Base-by-base conservation (phyloP, 768 basidiomycete species). In the Pleurotus salmoneostramineus region DNA sequence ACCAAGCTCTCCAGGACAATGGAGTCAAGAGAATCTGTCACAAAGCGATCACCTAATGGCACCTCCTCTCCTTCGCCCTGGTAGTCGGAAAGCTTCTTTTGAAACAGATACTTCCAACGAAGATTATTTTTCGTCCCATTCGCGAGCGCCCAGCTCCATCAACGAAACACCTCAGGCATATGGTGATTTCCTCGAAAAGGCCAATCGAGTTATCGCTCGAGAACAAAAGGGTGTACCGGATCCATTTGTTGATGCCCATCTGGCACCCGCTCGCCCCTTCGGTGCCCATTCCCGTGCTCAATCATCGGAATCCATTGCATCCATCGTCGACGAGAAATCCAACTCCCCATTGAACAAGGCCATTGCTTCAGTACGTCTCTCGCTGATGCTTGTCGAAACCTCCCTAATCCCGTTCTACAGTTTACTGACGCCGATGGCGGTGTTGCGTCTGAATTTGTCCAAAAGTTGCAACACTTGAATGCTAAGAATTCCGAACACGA, bases 401-500 rank as follows among this genome's bases (percentile, higher is more conserved):
- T 49, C 58, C 50, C 27, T 57, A 50, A 56, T 60, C 45, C 40
- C 48, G 52, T 6, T n/a, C 42, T 32, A 35, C 52, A 94, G 89
- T 97, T 97, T 73, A 96, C 95, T 17, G 95, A 96, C 69, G 80
- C 91, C 1, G 93, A 96, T 68, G 95, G 95, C 36, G 92, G 92
- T 48, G 94, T 97, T 50, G 90, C 93, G 7, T 83, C 88, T 36
- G 87, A 91, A 57, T 97, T 96, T 71, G 91, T 94, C 6, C 85
- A 90, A 65, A 93, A 89, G 69, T 73, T 97, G 42, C 89, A 93
- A 66, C 67, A 68, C 57, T 80, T 96, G 58, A 87, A 82, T 45
- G 78, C 93, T 0, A 90, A 93, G 57, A 97, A 96, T 69, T 95
- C 95, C 4, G 91, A 93, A 74, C 83, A 85, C 55, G 94, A 96